Evolutionary conservation across 2,329 filamentous ascomycete genomes (phyloP).

Genomic region (Xylariaceae sp.): DNA sequence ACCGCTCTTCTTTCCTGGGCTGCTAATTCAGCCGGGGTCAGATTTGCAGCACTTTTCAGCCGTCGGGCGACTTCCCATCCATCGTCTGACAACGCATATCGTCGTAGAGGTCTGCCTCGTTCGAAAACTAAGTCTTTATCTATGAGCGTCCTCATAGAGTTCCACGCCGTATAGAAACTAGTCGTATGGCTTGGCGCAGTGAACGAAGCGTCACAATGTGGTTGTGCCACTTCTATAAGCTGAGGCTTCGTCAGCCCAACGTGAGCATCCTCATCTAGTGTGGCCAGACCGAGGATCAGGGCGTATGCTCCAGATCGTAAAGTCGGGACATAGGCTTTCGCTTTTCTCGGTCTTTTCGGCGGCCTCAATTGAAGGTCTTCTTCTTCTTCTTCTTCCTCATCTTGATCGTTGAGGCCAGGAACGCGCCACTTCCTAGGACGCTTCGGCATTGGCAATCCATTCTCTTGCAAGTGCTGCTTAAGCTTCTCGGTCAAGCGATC

Average conservation of each 20-base stretch:
- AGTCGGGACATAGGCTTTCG: slow-evolving; percentile 65
- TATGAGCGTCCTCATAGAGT: slow-evolving; percentile 70
- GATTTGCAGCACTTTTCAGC: slow-evolving; percentile 47
- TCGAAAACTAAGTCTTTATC: slow-evolving; percentile 70
- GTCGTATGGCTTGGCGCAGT: slow-evolving; percentile 60
- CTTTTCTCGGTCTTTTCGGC: slow-evolving; percentile 53
- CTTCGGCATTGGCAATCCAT: slow-evolving; percentile 63
- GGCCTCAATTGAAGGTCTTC: slow-evolving; percentile 33
- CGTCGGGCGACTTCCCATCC: slow-evolving; percentile 68
- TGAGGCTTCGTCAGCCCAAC: slow-evolving; percentile 61
- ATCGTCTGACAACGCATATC: slow-evolving; percentile 68
- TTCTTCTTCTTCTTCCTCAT: slow-evolving; percentile 28
- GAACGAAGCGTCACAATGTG: slow-evolving; percentile 68
- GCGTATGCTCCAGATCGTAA: slow-evolving; percentile 71
- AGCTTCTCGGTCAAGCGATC: slow-evolving; percentile 59
- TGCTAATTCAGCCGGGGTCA: slow-evolving; percentile 16
- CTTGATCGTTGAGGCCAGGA: slow-evolving; percentile 34
- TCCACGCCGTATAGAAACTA: slow-evolving; percentile 75
- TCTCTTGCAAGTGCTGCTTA: slow-evolving; percentile 56
- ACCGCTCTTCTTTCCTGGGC: slow-evolving; percentile 15
- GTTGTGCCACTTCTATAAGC: slow-evolving; percentile 63
- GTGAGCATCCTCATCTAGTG: slow-evolving; percentile 48
- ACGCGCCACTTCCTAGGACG: slow-evolving; percentile 43
- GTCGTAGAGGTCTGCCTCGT: slow-evolving; percentile 60
- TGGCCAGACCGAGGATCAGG: slow-evolving; percentile 61